Evolutionary conservation across 1,284 basidiomycete species (phyloP).

Genomic region (Boletellus deceptivus): DNA sequence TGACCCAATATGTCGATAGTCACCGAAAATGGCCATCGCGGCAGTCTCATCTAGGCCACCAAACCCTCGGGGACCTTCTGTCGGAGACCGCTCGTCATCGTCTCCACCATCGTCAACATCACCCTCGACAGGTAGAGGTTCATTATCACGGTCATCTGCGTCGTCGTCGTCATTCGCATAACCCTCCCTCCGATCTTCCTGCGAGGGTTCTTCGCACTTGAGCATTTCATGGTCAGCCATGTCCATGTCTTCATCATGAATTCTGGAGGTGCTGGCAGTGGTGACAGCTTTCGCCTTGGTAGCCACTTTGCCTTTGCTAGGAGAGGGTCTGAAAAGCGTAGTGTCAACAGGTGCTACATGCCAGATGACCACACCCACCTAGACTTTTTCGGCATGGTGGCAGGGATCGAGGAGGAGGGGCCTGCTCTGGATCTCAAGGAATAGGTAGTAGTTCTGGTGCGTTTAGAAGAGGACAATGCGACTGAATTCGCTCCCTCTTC

Average conservation of each 20-base stretch:
- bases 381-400: constrained; percentile 72
- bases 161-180: constrained; percentile 44
- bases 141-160: constrained; percentile 48
- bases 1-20: constrained; percentile 82
- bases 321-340: constrained; percentile 38
- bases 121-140: constrained; percentile 36
- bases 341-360: constrained; percentile 13
- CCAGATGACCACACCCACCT: constrained; percentile 41
- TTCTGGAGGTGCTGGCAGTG: constrained; percentile 56
- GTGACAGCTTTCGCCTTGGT: constrained; percentile 60
- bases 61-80: constrained; percentile 43
- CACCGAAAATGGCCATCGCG: constrained; percentile 80
- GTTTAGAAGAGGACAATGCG: constrained; percentile 50
- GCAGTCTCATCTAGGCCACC: constrained; percentile 70
- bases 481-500: constrained; percentile 49
- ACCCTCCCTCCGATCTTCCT: constrained; percentile 43
- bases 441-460: constrained; percentile 54
- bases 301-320: constrained; percentile 61
- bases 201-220: constrained; percentile 56
- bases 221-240: constrained; percentile 66
- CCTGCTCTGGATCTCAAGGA: constrained; percentile 63
- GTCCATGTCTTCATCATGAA: constrained; percentile 69
- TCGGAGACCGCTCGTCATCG: constrained; percentile 33
- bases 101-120: constrained; percentile 44
- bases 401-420: constrained; percentile 38